Percentiles rank a stretch among this genome's conserved stretches.
Evolutionary conservation across 805 yeast species (phyloP).

Genomic region (Saturnispora mendoncae): DNA sequence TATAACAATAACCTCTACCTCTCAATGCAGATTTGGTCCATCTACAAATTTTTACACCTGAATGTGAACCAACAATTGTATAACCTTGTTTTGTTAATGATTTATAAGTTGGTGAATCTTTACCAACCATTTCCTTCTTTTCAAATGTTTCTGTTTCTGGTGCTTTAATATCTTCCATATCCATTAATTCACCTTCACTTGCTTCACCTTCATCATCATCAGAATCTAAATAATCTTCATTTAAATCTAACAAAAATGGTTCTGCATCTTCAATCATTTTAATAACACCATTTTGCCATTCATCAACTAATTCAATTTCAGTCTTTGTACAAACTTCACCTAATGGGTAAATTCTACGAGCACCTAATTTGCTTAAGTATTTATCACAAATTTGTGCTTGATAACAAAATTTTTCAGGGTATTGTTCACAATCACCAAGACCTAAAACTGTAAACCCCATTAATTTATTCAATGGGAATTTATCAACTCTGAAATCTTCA

Average conservation of each 20-base stretch:
- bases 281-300: conserved; percentile 58
- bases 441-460: conserved; percentile 83
- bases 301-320: conserved; percentile 46
- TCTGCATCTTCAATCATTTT: conserved; percentile 62
- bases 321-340: conserved; percentile 78
- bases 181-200: conserved; percentile 39
- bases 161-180: conserved; percentile 57
- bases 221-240: conserved; percentile 31
- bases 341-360: conserved; percentile 70
- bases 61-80: conserved; percentile 86
- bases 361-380: conserved; percentile 77
- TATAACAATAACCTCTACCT: conserved; percentile 91
- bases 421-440: conserved; percentile 77
- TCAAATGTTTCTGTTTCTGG: conserved; percentile 28
- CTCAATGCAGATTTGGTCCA: conserved; percentile 94
- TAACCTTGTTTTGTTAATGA: conserved; percentile 90
- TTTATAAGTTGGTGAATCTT: conserved; percentile 80
- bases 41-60: conserved; percentile 90
- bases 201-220: conserved; percentile 16
- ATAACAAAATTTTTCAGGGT: conserved; percentile 76
- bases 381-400: conserved; percentile 72
- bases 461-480: conserved; percentile 59
- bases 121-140: conserved; percentile 79
- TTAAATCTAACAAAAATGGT: conserved; percentile 44
- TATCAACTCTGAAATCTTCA: conserved; percentile 79